Percentiles rank a stretch among this genome's conserved stretches.
These are phyloP conservation scores for Aspergillus piperis DNA, from an alignment of 2,329 filamentous ascomycete genomes.

Conservation along the genomic window DNA sequence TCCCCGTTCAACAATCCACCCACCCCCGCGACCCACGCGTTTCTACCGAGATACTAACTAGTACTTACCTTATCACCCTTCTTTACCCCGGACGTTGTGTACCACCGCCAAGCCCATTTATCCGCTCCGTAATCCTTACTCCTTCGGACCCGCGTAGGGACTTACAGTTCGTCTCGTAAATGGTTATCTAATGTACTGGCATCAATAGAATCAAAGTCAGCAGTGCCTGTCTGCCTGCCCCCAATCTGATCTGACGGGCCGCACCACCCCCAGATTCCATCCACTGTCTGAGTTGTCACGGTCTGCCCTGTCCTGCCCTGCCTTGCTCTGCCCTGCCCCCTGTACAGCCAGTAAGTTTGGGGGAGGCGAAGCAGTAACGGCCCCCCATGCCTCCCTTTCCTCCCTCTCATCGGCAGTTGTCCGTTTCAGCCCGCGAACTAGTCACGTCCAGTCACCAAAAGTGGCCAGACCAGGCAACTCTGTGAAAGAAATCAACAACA, in stretches of 20 bases:
- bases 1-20: slow-evolving; percentile 6
- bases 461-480: not conserved
- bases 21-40: slow-evolving; percentile 12
- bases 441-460: no score
- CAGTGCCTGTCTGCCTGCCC: no score
- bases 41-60: not conserved
- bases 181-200: no score
- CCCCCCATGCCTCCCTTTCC: not conserved
- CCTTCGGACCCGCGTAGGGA: no score
- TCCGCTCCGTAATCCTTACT: no score
- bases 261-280: not conserved
- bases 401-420: not conserved
- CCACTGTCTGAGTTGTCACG: not conserved
- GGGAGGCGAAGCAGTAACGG: not conserved
- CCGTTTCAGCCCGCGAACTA: not conserved
- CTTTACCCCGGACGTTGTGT: not conserved
- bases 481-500: not conserved
- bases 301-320: no score
- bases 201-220: no score
- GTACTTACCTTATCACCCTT: not conserved
- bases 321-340: not conserved
- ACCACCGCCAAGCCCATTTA: no score
- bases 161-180: no score
- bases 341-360: not conserved
- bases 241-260: no score